Evolutionary conservation across 1,284 basidiomycete species (phyloP).

Genomic region (Heliocybe sulcata): DNA sequence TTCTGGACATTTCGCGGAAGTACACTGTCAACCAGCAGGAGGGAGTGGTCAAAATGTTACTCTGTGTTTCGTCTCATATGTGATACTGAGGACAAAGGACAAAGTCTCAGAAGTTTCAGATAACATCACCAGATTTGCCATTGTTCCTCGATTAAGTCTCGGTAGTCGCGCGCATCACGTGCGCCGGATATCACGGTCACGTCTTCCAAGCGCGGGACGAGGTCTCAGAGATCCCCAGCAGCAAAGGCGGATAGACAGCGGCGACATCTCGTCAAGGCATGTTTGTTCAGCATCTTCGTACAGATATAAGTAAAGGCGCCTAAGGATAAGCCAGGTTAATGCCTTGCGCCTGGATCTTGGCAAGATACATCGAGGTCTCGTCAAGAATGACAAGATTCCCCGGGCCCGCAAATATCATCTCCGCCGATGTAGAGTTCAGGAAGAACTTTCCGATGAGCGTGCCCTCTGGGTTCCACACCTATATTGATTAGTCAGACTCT

Average conservation of each 20-base stretch:
- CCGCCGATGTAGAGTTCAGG: constrained; percentile 47
- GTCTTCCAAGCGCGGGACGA: background rate
- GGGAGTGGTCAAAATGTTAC: background rate
- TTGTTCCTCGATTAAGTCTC: background rate
- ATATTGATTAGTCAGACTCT: constrained; percentile 4
- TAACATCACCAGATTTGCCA: background rate
- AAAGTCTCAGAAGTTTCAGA: background rate
- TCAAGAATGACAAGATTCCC: constrained; percentile 61
- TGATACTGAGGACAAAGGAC: background rate
- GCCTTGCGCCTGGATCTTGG: constrained; percentile 39
- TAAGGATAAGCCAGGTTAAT: constrained; percentile 19
- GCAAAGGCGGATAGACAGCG: no score
- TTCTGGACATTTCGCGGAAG: no score
- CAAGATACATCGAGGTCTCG: constrained; percentile 61
- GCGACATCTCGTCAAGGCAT: background rate
- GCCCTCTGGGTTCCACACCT: constrained; percentile 61
- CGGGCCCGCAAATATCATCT: constrained; percentile 61
- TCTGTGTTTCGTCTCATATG: background rate
- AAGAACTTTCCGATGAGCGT: constrained; percentile 73
- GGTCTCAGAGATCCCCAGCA: background rate
- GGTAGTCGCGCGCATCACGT: background rate
- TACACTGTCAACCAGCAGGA: no score
- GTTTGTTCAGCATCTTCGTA: background rate
- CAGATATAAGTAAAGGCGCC: background rate
- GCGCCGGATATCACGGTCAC: background rate